A percentile compares a stretch with the other conserved stretches of the same genome.
Conservation (phyloP, 768 basidiomycete genomes). For the Trichaptum fuscoviolaceum region DNA sequence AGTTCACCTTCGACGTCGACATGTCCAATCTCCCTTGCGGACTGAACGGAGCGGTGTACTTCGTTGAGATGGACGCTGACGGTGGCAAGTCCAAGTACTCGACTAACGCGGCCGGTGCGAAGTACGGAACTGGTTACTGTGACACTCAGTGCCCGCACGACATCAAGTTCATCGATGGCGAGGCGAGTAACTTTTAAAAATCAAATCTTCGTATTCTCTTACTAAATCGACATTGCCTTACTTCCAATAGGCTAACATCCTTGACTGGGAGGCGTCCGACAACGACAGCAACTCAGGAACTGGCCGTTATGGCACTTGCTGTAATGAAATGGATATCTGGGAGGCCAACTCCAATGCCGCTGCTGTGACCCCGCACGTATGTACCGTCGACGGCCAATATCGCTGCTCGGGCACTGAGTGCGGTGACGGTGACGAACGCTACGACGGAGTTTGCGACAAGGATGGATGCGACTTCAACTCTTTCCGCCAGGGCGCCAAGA, state of each 20-base stretch:
- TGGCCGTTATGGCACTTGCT: conserved; percentile 26
- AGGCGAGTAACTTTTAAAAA: conserved; percentile 26
- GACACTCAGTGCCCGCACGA: conserved; percentile 59
- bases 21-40: conserved; percentile 53
- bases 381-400: conserved; percentile 30
- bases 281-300: conserved; percentile 30
- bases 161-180: conserved; percentile 55
- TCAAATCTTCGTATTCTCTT: not conserved
- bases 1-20: conserved; percentile 59
- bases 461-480: conserved; percentile 63
- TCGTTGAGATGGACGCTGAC: conserved; percentile 54
- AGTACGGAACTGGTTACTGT: conserved; percentile 61
- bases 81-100: conserved; percentile 45
- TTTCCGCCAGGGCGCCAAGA: conserved; percentile 43
- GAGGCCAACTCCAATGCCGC: conserved; percentile 27
- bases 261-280: conserved; percentile 24
- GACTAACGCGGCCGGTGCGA: conserved; percentile 52
- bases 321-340: conserved; percentile 31
- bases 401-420: conserved; percentile 40
- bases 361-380: conserved; percentile 25
- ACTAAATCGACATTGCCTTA: conserved; percentile 3
- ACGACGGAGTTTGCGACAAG: conserved; percentile 44
- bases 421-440: conserved; percentile 30
- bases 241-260: conserved; percentile 22
- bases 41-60: conserved; percentile 59